Base-by-base conservation (phyloP, 306 rosid species). In the Trichosanthes cucumerina region DNA sequence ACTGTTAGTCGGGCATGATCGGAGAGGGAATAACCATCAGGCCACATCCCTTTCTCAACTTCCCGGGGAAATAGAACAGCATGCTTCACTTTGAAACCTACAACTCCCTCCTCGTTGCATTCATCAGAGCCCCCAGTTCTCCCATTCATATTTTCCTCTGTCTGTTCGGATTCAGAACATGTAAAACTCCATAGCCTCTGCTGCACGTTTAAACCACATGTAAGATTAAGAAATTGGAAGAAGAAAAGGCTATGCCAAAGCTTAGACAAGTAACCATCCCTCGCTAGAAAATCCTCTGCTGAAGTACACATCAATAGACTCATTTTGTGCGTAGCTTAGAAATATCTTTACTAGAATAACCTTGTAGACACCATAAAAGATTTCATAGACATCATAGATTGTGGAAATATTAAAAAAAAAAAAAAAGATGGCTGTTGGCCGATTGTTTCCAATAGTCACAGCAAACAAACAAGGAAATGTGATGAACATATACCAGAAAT, bases 11-110 rank as follows among this genome's bases (percentile, higher is more conserved):
- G 80, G 5, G 97, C 96, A 66, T 91, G 98, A 86, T 93, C 98
- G 23, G 97, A 93, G 44, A 93, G 97, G 49, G 92, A 81, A 78
- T 92, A 93, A 68, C 87, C 83, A 53, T 90, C 97, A 0, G 97
- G 98, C 98, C 97, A 93, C 19, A 28, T 75, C 75, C 97, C 98
- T 81, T 70, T 87, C 90, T 93, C 98, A 38, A 81, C 91, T 88
- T 93, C 97, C 15, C 84, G 82, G 0, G 97, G 98, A 77, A 77
- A 88, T 5, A 94, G 76, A 81, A 79, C 86, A 12, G 96, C 98
- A 14, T 79, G 86, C 89, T 87, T 89, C 89, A 92, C 97, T 21
- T 87, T 82, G 62, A 92, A 92, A 43, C 97, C 98, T 47, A 88
- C 71, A 65, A 88, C 80, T 75, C 82, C 88, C 5, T 77, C 66